phyloP scores from a whole-genome alignment of 371 early-diverging fungal genomes.

The Mucor piriformis region DNA sequence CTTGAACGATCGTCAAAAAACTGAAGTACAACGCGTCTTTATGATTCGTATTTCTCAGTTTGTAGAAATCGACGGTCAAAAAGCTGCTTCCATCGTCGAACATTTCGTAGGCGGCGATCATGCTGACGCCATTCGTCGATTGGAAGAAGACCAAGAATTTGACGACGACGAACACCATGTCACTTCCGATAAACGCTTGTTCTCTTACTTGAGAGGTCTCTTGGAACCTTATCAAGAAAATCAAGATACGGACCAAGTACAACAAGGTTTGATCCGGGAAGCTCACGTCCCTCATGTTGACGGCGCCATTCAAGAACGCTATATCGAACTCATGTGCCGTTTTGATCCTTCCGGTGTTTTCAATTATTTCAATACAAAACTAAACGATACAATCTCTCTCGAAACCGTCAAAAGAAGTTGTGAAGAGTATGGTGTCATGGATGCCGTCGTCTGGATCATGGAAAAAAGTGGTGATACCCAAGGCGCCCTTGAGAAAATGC shows the following conservation, averaged over 20 bases:
- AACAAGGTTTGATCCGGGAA: slow-evolving; percentile 18
- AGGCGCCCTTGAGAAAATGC: slow-evolving; percentile 68
- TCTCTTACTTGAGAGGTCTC: slow-evolving; percentile 69
- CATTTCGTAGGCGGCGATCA: slow-evolving; percentile 67
- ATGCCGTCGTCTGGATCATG: slow-evolving; percentile 81
- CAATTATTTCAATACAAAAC: slow-evolving; percentile 61
- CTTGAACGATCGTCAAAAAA: slow-evolving; percentile 57
- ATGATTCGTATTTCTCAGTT: slow-evolving; percentile 68
- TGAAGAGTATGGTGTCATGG: slow-evolving; percentile 61
- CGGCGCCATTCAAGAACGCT: slow-evolving; percentile 60
- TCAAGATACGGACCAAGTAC: slow-evolving; percentile 10
- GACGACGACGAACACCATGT: slow-evolving; percentile 50
- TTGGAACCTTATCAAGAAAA: slow-evolving; percentile 52
- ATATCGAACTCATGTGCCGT: slow-evolving; percentile 70
- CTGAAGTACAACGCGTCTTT: slow-evolving; percentile 61
- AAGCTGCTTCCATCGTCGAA: slow-evolving; percentile 63
- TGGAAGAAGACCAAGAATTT: slow-evolving; percentile 57
- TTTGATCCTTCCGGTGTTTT: slow-evolving; percentile 72
- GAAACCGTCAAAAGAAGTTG: slow-evolving; percentile 62
- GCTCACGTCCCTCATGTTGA: slow-evolving; percentile 20
- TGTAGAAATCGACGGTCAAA: slow-evolving; percentile 70
- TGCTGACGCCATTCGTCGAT: slow-evolving; percentile 55
- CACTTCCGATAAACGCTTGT: slow-evolving; percentile 57
- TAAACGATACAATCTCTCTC: slow-evolving; percentile 60
- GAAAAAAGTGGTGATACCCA: slow-evolving; percentile 70